Conservation (phyloP, 2,329 filamentous ascomycete species). For the Penicillium sp. region DNA sequence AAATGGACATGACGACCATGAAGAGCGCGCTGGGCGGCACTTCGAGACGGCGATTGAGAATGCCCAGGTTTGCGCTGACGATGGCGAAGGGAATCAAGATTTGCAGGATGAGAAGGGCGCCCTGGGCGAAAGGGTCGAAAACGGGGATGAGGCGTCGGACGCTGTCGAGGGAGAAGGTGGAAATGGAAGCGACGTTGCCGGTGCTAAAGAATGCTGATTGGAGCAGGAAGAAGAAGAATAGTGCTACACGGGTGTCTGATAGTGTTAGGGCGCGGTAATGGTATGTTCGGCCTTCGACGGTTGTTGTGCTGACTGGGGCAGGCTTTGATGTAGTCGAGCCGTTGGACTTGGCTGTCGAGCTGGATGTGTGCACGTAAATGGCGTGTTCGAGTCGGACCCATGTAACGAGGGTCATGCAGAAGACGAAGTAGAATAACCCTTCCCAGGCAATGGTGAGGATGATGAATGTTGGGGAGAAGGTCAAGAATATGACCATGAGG, state of each 20-base stretch:
- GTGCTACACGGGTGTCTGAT: constrained; percentile 79
- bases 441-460: constrained; percentile 97
- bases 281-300: constrained; percentile 31
- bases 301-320: constrained; percentile 34
- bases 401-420: constrained; percentile 74
- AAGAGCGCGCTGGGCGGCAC: constrained; percentile 87
- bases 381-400: constrained; percentile 93
- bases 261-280: constrained; percentile 68
- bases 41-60: constrained; percentile 79
- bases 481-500: constrained; percentile 82
- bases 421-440: constrained; percentile 90
- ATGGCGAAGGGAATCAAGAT: constrained; percentile 89
- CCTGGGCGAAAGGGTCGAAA: constrained; percentile 91
- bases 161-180: constrained; percentile 88
- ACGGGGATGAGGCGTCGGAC: constrained; percentile 84
- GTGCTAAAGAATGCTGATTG: constrained; percentile 97
- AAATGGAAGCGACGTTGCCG: constrained; percentile 91
- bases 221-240: constrained; percentile 93
- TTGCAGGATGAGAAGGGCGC: constrained; percentile 81
- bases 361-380: constrained; percentile 53
- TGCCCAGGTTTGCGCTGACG: constrained; percentile 89
- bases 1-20: constrained; percentile 89
- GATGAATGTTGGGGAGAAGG: constrained; percentile 89
- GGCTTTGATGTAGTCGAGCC: constrained; percentile 28
- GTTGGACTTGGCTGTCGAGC: constrained; percentile 2